Evolutionary conservation across 768 basidiomycete genomes (phyloP), one percentile per base, ranked within the genome.

Genomic region (Agaricus subrufescens): DNA sequence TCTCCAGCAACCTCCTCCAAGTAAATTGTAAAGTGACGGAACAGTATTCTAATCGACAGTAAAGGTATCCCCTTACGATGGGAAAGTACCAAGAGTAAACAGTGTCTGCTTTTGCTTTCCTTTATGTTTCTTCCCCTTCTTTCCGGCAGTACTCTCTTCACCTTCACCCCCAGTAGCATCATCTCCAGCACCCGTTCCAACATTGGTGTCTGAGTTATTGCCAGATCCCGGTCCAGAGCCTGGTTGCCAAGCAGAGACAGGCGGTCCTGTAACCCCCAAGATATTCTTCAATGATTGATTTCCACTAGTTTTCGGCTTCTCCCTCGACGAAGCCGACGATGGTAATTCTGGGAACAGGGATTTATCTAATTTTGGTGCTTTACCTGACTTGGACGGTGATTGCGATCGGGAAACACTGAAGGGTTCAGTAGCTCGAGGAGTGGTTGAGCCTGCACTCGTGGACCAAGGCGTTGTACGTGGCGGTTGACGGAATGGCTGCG

Each of bases 31-130:
- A 34, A 11, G 8, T 34, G 11, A 34, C 40, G n/a, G 12, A 12
- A 12, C 40, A 4, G 12, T 15, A 12, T 6, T 12, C 40, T 42
- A 12, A 42, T 3, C 40, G 6, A 42, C n/a, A 9, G 40, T 42
- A 42, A 7, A 42, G 14, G n/a, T 14, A 42, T 10, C 40, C 7
- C 6, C 40, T 50, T 34, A 74, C 19, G 70, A 64, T 12, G 78
- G 75, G 69, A 79, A 76, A 4, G 77, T 68, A n/a, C 80, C 79
- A 55, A 80, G 67, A 10, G 77, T 91, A 63, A 93, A 94, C 60
- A 94, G 68, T 8, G 84, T 92, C 76, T 93, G 89, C 71, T 93
- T 93, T 67, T 84, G 83, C 69, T 92, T 91, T 1, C 84, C 84
- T 65, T 92, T 94, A 0, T 82, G 80, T 69, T 90, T 92, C 77